phyloP scores from a whole-genome alignment of 31 red algal species.

The Porphyra umbilicalis region DNA sequence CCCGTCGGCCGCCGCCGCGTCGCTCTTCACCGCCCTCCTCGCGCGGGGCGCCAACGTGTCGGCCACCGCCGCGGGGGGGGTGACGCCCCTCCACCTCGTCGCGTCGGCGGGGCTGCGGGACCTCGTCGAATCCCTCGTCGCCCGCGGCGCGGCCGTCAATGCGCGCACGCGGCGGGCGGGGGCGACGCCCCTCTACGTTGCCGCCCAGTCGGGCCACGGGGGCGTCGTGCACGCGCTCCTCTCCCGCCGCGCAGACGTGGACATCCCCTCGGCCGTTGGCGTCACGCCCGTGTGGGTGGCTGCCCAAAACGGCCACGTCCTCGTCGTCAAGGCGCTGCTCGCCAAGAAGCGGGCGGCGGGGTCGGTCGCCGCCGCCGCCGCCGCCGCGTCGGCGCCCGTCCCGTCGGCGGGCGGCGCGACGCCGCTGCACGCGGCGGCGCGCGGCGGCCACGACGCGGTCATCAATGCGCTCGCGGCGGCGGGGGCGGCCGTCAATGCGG shows the following conservation, averaged over 20 bases:
- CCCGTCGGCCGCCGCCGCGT: not conserved
- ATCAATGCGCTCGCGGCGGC: not conserved
- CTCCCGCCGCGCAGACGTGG: constrained; percentile 1
- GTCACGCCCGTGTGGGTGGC: constrained; percentile 11
- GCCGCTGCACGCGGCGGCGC: constrained; percentile 29
- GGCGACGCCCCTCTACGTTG: constrained; percentile 20
- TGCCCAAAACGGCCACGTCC: constrained; percentile 8
- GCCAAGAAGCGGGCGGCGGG: not conserved
- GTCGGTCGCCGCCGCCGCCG: not conserved
- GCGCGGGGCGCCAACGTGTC: constrained; percentile 13
- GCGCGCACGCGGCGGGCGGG: constrained; percentile 10
- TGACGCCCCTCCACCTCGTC: constrained; percentile 38
- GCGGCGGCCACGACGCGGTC: constrained; percentile 5
- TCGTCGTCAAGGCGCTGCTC: not conserved
- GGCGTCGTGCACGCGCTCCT: constrained; percentile 4
- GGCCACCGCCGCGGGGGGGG: constrained; percentile 8
- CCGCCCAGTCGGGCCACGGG: constrained; percentile 10
- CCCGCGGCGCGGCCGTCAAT: constrained; percentile 12
- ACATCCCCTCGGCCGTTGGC: not conserved
- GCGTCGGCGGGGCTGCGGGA: constrained; percentile 11
- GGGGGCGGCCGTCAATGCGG: constrained; percentile 21
- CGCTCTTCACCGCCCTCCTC: not conserved
- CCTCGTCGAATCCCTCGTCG: constrained; percentile 13
- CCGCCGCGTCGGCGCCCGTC: not conserved
- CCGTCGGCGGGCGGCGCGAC: constrained; percentile 4